phyloP scores from a whole-genome alignment of 305 asterid species.

The Solanum hybrid region DNA sequence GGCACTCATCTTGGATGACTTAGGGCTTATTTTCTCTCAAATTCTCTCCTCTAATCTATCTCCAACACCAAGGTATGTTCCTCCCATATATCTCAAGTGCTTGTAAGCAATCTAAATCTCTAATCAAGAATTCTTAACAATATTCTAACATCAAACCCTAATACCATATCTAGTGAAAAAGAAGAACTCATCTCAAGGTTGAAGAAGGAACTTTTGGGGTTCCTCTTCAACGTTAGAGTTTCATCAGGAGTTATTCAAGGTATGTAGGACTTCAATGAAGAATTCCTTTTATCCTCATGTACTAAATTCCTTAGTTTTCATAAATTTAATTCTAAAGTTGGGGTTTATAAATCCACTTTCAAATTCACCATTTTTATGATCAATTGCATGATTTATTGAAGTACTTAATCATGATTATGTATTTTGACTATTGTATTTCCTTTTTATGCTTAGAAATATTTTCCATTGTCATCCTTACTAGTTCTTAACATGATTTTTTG shows the following conservation, averaged over 20 bases:
- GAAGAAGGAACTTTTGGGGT: no score
- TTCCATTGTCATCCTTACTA: neutral
- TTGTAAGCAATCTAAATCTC: neutral
- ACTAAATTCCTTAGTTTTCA: neutral
- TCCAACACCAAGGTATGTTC: neutral
- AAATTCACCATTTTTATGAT: neutral
- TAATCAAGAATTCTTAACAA: neutral
- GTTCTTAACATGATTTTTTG: neutral
- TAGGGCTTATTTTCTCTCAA: no score
- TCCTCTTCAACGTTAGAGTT: no score
- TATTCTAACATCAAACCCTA: no score
- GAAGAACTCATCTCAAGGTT: no score
- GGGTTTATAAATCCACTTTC: neutral
- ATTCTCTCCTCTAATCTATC: no score
- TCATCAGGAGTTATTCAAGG: neutral
- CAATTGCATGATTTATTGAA: neutral
- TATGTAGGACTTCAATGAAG: neutral
- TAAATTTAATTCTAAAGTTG: neutral
- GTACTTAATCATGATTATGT: neutral
- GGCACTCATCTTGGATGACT: no score
- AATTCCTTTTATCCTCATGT: neutral
- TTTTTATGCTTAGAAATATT: neutral
- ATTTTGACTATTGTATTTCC: neutral
- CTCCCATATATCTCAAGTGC: neutral
- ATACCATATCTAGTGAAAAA: no score